Conservation (phyloP, 2,329 filamentous ascomycete genomes). For the Tympanopsis confertula region DNA sequence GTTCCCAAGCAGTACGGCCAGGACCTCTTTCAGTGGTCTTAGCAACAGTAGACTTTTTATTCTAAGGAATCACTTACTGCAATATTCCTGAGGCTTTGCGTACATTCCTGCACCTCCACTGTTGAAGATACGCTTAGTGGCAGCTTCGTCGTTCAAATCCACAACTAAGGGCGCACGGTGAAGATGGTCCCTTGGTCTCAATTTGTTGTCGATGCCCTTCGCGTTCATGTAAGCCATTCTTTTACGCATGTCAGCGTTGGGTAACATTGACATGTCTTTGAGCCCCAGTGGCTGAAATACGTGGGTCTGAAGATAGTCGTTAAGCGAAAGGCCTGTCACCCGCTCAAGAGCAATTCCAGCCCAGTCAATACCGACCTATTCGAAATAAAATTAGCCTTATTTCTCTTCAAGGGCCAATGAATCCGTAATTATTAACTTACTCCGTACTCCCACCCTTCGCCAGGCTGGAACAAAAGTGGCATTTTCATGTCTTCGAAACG, state of each 20-base stretch:
- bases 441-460: slow-evolving; percentile 48
- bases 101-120: slow-evolving; percentile 52
- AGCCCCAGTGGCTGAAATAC: slow-evolving; percentile 34
- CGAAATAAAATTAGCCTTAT: not conserved
- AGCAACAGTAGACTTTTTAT: not conserved
- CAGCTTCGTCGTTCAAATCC: slow-evolving; percentile 25
- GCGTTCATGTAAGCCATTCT: slow-evolving; percentile 45
- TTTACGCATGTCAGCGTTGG: slow-evolving; percentile 36
- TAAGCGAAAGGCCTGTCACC: slow-evolving; percentile 26
- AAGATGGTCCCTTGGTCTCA: slow-evolving; percentile 34
- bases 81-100: slow-evolving; percentile 46
- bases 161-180: slow-evolving; percentile 31
- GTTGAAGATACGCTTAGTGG: slow-evolving; percentile 32
- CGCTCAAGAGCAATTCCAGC: slow-evolving; percentile 36
- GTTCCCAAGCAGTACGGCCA: slow-evolving; percentile 51
- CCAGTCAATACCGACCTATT: slow-evolving; percentile 39
- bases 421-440: slow-evolving; percentile 20
- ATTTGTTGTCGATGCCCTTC: slow-evolving; percentile 28
- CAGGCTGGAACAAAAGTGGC: slow-evolving; percentile 52
- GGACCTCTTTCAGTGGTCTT: slow-evolving; percentile 32
- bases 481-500: slow-evolving; percentile 34
- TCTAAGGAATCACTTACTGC: slow-evolving; percentile 26
- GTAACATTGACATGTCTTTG: slow-evolving; percentile 42
- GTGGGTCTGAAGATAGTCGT: slow-evolving; percentile 34
- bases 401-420: not conserved